phyloP scores from a whole-genome alignment of 1,139 yeast genomes.

The Lizanozyma gosingica region DNA sequence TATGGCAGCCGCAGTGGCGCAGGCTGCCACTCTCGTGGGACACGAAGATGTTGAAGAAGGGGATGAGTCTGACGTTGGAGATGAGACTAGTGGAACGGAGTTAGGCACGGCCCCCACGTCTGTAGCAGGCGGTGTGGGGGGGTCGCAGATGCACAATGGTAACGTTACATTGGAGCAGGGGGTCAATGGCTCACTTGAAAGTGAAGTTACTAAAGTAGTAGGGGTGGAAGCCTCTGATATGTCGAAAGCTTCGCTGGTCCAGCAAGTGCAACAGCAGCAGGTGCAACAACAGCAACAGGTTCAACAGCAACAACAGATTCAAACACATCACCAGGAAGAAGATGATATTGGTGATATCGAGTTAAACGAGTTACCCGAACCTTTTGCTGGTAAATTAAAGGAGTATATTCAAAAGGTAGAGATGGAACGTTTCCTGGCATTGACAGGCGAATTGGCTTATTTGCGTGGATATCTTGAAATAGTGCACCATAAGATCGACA shows the following conservation, averaged over 20 bases:
- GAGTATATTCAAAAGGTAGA: background rate
- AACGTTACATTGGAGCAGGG: background rate
- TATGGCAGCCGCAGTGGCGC: background rate
- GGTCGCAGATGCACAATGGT: background rate
- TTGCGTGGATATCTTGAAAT: background rate
- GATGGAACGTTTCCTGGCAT: background rate
- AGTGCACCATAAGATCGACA: background rate
- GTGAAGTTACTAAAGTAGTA: background rate
- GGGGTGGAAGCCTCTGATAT: background rate
- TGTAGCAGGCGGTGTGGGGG: background rate
- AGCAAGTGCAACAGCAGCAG: conserved; percentile 2
- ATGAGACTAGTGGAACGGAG: background rate
- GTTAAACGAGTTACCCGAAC: background rate
- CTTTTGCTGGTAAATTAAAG: background rate
- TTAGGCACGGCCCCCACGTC: background rate
- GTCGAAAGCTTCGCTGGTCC: background rate
- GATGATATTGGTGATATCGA: background rate
- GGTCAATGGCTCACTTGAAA: background rate
- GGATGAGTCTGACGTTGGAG: background rate
- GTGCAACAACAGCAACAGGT: conserved; percentile 2
- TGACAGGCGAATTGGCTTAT: background rate
- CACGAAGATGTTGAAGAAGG: background rate
- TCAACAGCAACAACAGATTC: conserved; percentile 3
- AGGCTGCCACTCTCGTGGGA: background rate
- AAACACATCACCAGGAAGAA: background rate